Conservation (phyloP, 129 eudicot species). For the Dittrichia graveolens region DNA sequence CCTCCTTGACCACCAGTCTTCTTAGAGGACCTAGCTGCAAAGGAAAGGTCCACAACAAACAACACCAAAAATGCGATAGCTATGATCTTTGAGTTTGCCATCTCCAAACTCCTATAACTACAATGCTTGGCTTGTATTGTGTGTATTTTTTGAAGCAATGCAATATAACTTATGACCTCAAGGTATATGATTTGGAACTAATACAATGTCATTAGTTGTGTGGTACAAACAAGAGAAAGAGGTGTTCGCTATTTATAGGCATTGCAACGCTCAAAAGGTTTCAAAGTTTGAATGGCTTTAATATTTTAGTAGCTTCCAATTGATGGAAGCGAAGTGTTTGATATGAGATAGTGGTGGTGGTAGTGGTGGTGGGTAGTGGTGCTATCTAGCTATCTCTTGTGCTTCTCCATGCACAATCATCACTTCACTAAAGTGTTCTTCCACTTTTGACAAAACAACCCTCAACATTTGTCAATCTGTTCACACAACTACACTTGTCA, state of each 20-base stretch:
- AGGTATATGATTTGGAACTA: constrained; percentile 19
- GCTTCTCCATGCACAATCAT: constrained; percentile 28
- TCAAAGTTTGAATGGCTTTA: background rate
- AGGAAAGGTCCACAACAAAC: constrained; percentile 52
- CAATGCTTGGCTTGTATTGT: constrained; percentile 15
- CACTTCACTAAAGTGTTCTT: constrained; percentile 25
- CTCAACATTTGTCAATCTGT: constrained; percentile 22
- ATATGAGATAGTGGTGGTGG: constrained; percentile 31
- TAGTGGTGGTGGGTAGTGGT: constrained; percentile 32
- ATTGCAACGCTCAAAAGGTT: constrained; percentile 23
- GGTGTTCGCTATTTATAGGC: constrained; percentile 30
- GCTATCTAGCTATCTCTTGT: constrained; percentile 31
- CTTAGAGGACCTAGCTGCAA: constrained; percentile 53
- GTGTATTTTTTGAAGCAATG: constrained; percentile 22
- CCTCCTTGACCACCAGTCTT: constrained; percentile 40
- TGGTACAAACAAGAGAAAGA: constrained; percentile 26
- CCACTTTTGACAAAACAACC: constrained; percentile 32
- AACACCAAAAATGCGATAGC: constrained; percentile 53
- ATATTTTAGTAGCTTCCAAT: constrained; percentile 12
- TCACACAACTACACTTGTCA: constrained; percentile 29
- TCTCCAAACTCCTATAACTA: constrained; percentile 28
- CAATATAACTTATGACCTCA: constrained; percentile 25
- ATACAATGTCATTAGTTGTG: constrained; percentile 29
- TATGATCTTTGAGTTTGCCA: constrained; percentile 52
- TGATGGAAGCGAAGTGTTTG: constrained; percentile 16